A percentile compares a stretch with the other conserved stretches of the same genome.
These are phyloP conservation scores for Schwanniomyces occidentalis DNA, from an alignment of 805 yeast genomes.

Conservation along the genomic window DNA sequence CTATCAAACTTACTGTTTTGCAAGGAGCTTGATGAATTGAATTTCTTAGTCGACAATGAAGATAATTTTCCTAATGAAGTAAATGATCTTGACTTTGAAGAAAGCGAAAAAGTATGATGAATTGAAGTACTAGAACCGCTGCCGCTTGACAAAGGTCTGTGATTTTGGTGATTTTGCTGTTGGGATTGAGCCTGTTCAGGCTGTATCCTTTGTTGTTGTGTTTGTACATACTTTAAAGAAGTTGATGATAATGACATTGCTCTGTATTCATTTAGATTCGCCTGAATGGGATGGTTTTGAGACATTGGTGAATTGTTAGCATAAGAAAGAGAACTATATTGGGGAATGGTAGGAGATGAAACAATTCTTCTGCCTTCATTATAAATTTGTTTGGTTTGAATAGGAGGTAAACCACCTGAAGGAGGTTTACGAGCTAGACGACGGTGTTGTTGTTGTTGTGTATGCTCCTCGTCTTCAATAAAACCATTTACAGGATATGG, in stretches of 20 bases:
- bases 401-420: conserved; percentile 16
- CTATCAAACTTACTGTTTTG: conserved; percentile 28
- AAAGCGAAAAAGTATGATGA: conserved; percentile 36
- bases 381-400: conserved; percentile 15
- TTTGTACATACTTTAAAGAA: conserved; percentile 10
- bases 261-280: conserved; percentile 13
- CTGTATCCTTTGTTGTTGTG: conserved; percentile 5
- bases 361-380: conserved; percentile 26
- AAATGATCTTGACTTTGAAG: conserved; percentile 42
- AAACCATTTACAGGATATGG: no score
- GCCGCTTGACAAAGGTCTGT: conserved; percentile 16
- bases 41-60: conserved; percentile 41
- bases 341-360: conserved; percentile 27
- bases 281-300: conserved; percentile 7
- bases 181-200: conserved; percentile 9
- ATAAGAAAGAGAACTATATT: conserved; percentile 8
- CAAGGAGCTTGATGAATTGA: conserved; percentile 33
- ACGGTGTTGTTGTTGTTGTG: conserved; percentile 11
- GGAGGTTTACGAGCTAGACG: conserved; percentile 16
- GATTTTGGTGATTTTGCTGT: conserved; percentile 9
- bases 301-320: conserved; percentile 9
- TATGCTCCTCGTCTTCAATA: no score
- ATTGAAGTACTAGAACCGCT: conserved; percentile 18
- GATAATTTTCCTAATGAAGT: conserved; percentile 43
- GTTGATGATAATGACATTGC: conserved; percentile 32